Percentiles rank a stretch among this genome's conserved stretches.
Evolutionary conservation across 169 alveolate species (phyloP).

Genomic region (Pseudocohnilembus persalinus): DNA sequence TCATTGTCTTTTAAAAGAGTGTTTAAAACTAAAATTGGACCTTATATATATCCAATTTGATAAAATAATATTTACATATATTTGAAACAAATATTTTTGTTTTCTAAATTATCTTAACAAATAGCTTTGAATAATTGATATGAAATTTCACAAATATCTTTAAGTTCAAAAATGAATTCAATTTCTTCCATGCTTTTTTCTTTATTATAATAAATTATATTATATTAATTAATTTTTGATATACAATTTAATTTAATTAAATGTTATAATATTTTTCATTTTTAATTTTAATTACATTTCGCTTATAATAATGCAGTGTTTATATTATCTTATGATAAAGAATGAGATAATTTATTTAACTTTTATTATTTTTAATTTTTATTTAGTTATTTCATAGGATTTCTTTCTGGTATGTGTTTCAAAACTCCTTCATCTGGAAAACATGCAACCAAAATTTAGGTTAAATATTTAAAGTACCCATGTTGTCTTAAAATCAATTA

Average conservation of each 20-base stretch:
- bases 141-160: background rate
- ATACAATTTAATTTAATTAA: too few species aligned
- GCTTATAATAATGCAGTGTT: background rate
- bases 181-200: background rate
- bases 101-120: background rate
- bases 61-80: background rate
- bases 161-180: too few species aligned
- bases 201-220: too few species aligned
- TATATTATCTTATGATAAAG: background rate
- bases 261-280: too few species aligned
- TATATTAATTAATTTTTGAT: too few species aligned
- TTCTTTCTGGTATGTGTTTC: background rate
- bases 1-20: background rate
- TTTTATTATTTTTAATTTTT: too few species aligned
- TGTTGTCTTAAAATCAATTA: too few species aligned
- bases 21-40: background rate
- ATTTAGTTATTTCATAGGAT: too few species aligned
- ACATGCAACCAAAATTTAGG: background rate
- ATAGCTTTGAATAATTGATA: background rate
- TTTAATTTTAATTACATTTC: too few species aligned
- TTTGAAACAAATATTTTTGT: background rate
- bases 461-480: background rate
- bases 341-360: background rate
- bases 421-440: background rate
- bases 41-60: background rate